Evolutionary conservation across 306 rosid species (phyloP).

Genomic region (Quercus alba): DNA sequence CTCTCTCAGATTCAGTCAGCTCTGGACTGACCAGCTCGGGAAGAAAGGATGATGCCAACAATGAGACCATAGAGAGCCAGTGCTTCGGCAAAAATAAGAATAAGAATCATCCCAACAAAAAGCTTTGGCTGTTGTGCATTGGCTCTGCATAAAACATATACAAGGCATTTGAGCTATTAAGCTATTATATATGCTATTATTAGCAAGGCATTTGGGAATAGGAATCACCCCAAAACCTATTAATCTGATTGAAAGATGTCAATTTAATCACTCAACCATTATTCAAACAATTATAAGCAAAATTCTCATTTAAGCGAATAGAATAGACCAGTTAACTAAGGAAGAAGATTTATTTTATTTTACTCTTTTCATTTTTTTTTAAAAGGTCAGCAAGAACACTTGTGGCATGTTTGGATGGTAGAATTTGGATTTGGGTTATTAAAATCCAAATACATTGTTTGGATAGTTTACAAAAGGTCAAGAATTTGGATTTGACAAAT

Average conservation of each 20-base stretch:
- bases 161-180: no score
- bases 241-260: no score
- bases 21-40: slow-evolving; percentile 63
- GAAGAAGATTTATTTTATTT: neutral
- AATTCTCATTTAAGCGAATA: no score
- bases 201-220: no score
- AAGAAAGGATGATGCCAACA: slow-evolving; percentile 61
- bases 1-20: slow-evolving; percentile 33
- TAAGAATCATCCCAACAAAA: slow-evolving; percentile 63
- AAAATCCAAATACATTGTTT: no score
- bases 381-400: neutral
- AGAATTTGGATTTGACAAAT: no score
- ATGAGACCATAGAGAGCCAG: slow-evolving; percentile 61
- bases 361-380: neutral
- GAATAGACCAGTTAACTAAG: neutral
- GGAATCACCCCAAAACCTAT: no score
- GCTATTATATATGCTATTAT: no score
- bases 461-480: no score
- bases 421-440: no score
- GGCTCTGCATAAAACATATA: slow-evolving; percentile 33
- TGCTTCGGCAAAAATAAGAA: slow-evolving; percentile 60
- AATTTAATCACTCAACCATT: neutral
- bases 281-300: neutral
- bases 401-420: no score
- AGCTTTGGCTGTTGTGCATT: slow-evolving; percentile 66